Evolutionary conservation across 768 basidiomycete species (phyloP), one percentile per base, ranked within the genome.

Genomic region (Boletus rufocinnamomeus): DNA sequence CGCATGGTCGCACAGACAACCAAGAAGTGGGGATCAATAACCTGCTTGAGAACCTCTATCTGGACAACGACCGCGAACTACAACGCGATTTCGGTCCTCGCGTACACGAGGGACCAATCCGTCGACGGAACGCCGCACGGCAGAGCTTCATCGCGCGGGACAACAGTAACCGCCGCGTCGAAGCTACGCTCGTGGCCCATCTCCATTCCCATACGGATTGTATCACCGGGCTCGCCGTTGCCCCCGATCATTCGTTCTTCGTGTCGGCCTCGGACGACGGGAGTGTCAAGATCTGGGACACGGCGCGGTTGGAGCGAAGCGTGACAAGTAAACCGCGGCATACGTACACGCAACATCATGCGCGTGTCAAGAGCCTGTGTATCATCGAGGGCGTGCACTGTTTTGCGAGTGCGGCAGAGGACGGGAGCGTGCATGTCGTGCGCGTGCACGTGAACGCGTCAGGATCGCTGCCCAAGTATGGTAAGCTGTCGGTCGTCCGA

Each of bases 221-320:
- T 2, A 78, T 98, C 57, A 93, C 89, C 3, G 82, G 85, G 9
- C 77, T 98, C 25, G 88, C 88, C 2, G 91, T 95, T 25, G 88
- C 96, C 1, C 95, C 96, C 3, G 97, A 98, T 67, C 93, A 97
- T 66, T 76, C 87, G 70, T 99, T 97, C 79, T 98, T 99, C 63
- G 86, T 95, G 4, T 93, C 96, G 0, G 86, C 91, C 38, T 96
- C 94, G 1, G 87, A 98, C 61, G 96, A 98, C 73, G 92, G 91
- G 76, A 95, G 91, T 0, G 86, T 95, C 68, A 95, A 94, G 71
- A 81, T 91, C 43, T 97, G 94, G 94, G 90, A 93, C 63, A 89
- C 94, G 2, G 90, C 92, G 9, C 80, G 94, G n/a, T 79, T 98
- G 46, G 96, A 98, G 69, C 82, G 95, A 56, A 98, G 94, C 72